phyloP scores from a whole-genome alignment of 495 filamentous ascomycete genomes.

The Neurospora sp. region DNA sequence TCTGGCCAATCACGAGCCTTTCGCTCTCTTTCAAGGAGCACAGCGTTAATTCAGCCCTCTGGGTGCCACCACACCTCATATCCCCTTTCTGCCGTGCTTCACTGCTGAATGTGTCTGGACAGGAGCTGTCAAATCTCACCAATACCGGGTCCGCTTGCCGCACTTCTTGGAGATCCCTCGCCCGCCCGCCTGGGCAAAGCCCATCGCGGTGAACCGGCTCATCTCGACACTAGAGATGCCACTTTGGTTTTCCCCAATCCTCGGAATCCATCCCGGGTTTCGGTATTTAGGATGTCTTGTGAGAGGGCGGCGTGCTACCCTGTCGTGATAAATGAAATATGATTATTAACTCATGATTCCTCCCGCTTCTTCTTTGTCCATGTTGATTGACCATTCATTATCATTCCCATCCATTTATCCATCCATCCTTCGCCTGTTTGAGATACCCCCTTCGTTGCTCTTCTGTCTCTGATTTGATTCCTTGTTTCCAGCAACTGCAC shows the following conservation, averaged over 20 bases:
- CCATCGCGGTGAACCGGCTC: neutral
- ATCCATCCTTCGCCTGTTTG: neutral
- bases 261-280: conserved; percentile 18
- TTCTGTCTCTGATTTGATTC: neutral
- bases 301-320: neutral
- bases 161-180: neutral
- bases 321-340: neutral
- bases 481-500: neutral
- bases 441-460: conserved; percentile 11
- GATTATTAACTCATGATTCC: neutral
- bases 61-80: neutral
- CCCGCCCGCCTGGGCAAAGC: neutral
- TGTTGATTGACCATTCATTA: neutral
- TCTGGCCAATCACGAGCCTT: neutral
- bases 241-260: neutral
- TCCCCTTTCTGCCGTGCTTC: neutral
- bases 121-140: neutral
- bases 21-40: neutral
- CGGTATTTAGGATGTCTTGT: conserved; percentile 2
- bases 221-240: neutral
- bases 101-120: neutral
- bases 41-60: neutral
- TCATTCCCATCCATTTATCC: neutral
- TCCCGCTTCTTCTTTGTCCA: neutral
- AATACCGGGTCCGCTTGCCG: neutral